Base-by-base conservation (phyloP, 2,329 filamentous ascomycete genomes). In the Lachnellula willkommii region DNA sequence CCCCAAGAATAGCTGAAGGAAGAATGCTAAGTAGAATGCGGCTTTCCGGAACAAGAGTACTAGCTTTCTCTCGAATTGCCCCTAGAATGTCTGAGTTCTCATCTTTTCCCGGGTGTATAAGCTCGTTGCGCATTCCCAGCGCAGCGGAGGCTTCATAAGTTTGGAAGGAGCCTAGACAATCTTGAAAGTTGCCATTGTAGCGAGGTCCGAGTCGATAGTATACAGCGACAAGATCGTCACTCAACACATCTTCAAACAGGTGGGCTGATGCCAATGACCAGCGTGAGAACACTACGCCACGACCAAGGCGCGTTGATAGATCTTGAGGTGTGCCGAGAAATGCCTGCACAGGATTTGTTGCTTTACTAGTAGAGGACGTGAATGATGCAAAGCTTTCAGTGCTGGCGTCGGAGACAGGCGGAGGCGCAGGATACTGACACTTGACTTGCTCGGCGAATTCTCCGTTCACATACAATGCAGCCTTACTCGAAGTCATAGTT, bases 121-220 rank as follows among this genome's bases (percentile, higher is more conserved):
- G 83, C 68, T 99, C 94, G 65, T 97, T 97, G 47, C 93, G 87
- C 52, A 96, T 79, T 57, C 95, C 94, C 40, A 99, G 76, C 53
- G 89, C 86, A 7, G 94, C 93, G 1, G 94, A 97, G 6, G 94
- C 93, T 65, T 89, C 85, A 69, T 99, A 99, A 0, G 95, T 99
- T 68, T 97, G 91, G 67, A 99, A 95, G 1, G 91, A 93, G 5
- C 95, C 94, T 14, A 99, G 79, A 64, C 90, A 94, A 68, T 99
- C 94, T 72, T 99, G 94, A 65, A 95, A 96, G 69, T 99, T 99
- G 15, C 94, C 94, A 67, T 90, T 87, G 65, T 99, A 99, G 48
- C 90, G 84, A 24, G 91, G 88, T 0, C 94, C 93, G 17, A 99
- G 84, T 50, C 92, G 89, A 69, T 88, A 90, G 66, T 96, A 90